Evolutionary conservation across 2,329 filamentous ascomycete species (phyloP).

Genomic region (Fusarium solani-melongenae): DNA sequence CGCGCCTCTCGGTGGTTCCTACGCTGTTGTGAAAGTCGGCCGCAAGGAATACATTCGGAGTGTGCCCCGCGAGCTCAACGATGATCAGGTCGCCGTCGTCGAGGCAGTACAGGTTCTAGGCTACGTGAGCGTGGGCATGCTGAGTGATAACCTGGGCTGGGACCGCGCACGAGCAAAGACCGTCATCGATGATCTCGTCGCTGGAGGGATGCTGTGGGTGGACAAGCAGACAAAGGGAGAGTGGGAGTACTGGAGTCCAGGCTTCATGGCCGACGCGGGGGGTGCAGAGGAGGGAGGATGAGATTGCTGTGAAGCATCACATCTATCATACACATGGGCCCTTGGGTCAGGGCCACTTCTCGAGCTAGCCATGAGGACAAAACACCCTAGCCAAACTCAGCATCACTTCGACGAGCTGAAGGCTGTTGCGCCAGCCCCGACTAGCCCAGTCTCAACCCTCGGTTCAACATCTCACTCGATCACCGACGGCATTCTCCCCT

Average conservation of each 20-base stretch:
- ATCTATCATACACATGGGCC: neutral
- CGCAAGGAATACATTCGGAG: constrained; percentile 89
- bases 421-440: neutral
- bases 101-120: constrained; percentile 92
- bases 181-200: constrained; percentile 88
- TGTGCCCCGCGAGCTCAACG: constrained; percentile 94
- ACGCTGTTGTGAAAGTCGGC: constrained; percentile 86
- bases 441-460: neutral
- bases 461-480: neutral
- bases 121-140: constrained; percentile 89
- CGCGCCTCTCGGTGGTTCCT: constrained; percentile 87
- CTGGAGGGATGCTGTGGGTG: constrained; percentile 93
- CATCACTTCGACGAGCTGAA: neutral
- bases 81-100: constrained; percentile 90
- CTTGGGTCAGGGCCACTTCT: neutral
- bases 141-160: constrained; percentile 89
- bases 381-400: neutral
- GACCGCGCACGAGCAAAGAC: constrained; percentile 86
- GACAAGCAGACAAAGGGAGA: constrained; percentile 82
- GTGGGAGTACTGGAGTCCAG: constrained; percentile 93
- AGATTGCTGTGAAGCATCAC: neutral
- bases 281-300: constrained; percentile 26
- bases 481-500: neutral
- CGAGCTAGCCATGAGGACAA: neutral
- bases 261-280: constrained; percentile 70